These are phyloP conservation scores for Rugiboletus extremiorientalis DNA, from an alignment of 1,284 basidiomycete genomes.

Conservation along the genomic window DNA sequence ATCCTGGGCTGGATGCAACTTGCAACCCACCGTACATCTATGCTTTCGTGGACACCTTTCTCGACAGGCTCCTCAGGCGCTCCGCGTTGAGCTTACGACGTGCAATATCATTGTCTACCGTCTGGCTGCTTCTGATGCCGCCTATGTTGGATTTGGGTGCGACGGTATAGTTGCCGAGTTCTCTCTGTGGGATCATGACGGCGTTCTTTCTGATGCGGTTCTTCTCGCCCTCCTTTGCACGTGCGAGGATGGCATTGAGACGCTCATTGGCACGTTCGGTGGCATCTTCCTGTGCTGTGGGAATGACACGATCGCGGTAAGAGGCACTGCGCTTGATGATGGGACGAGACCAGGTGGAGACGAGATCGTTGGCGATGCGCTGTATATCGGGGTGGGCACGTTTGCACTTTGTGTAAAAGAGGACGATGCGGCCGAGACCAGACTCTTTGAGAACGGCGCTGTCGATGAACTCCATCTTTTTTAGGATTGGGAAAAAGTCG, in stretches of 20 bases:
- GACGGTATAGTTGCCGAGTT: slow-evolving; percentile 71
- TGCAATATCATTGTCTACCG: slow-evolving; percentile 67
- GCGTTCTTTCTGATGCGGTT: slow-evolving; percentile 69
- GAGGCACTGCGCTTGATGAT: slow-evolving; percentile 91
- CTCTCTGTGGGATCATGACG: slow-evolving; percentile 72
- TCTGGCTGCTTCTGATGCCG: slow-evolving; percentile 41
- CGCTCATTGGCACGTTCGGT: slow-evolving; percentile 47
- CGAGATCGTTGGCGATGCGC: slow-evolving; percentile 82
- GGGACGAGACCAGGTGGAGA: slow-evolving; percentile 89
- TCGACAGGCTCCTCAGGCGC: slow-evolving; percentile 54
- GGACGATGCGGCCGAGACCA: slow-evolving; percentile 85
- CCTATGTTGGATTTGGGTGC: slow-evolving; percentile 62
- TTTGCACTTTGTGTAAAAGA: slow-evolving; percentile 96
- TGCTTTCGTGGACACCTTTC: slow-evolving; percentile 41
- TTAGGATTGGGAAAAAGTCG: slow-evolving; percentile 84
- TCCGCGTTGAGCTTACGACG: slow-evolving; percentile 71
- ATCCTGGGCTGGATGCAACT: neutral
- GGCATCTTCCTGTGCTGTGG: slow-evolving; percentile 43
- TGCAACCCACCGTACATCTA: slow-evolving; percentile 1
- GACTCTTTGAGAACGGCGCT: slow-evolving; percentile 90
- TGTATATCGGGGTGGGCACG: slow-evolving; percentile 82
- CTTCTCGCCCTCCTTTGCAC: slow-evolving; percentile 67
- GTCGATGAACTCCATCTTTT: slow-evolving; percentile 92
- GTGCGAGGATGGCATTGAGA: slow-evolving; percentile 68
- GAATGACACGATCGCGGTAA: slow-evolving; percentile 75